phyloP scores from a whole-genome alignment of 495 filamentous ascomycete species.

The Elaphomyces granulatus region DNA sequence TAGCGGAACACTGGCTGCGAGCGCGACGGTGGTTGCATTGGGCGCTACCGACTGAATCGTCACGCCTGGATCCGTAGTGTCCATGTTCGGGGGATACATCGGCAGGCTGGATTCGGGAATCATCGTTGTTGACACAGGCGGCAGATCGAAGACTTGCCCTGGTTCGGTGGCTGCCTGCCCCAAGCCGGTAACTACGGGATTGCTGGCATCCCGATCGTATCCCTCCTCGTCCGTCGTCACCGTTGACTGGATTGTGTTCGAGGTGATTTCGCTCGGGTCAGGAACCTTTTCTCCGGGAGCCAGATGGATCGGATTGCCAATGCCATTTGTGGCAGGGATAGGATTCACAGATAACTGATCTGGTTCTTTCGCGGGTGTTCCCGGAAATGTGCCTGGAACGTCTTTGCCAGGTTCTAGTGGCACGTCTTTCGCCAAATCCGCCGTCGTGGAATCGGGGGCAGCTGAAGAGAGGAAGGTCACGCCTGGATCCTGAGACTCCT shows the following conservation, averaged over 20 bases:
- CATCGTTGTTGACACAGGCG: conserved; percentile 46
- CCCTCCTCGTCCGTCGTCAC: conserved; percentile 70
- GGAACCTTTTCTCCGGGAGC: conserved; percentile 71
- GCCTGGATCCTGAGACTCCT: conserved; percentile 30
- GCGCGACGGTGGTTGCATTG: conserved; percentile 53
- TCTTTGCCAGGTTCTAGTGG: conserved; percentile 40
- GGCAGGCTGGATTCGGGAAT: conserved; percentile 83
- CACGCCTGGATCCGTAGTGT: conserved; percentile 32
- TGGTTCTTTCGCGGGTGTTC: conserved; percentile 50
- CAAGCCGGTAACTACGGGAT: conserved; percentile 30
- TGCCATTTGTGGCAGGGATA: conserved; percentile 61
- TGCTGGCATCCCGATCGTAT: conserved; percentile 59
- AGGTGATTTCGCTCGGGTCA: conserved; percentile 34
- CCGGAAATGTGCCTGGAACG: conserved; percentile 63
- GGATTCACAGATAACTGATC: conserved; percentile 48
- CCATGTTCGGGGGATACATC: conserved; percentile 34
- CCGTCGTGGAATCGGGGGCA: conserved; percentile 60
- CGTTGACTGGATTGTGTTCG: conserved; percentile 35
- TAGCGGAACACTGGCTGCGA: conserved; percentile 57
- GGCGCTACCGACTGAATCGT: conserved; percentile 56
- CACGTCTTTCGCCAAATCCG: conserved; percentile 50
- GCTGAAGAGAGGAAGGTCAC: conserved; percentile 33
- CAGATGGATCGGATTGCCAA: conserved; percentile 67
- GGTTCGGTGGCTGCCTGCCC: conserved; percentile 1
- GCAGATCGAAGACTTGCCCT: conserved; percentile 37